Evolutionary conservation across 352 stramenopile species (phyloP).

Genomic region (Blastocystis hominis): DNA sequence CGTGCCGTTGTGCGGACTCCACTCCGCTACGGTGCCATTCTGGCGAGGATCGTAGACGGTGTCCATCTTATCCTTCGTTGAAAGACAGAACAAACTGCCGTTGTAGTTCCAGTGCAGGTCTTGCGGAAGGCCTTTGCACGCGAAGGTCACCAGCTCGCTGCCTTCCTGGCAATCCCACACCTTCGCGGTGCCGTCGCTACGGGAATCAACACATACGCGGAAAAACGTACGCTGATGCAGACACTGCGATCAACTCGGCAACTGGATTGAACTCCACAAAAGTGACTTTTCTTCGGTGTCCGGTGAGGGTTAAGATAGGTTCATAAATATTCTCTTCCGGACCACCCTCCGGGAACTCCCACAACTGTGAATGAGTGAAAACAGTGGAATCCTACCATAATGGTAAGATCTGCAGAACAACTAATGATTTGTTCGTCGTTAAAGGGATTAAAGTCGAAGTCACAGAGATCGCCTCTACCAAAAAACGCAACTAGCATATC

Average conservation of each 20-base stretch:
- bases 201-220: background rate
- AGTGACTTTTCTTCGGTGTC: constrained; percentile 86
- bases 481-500: background rate
- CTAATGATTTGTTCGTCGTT: constrained; percentile 72
- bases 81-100: constrained; percentile 82
- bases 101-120: constrained; percentile 94
- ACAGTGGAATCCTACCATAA: background rate
- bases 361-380: constrained; percentile 74
- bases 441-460: constrained; percentile 99
- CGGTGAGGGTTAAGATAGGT: constrained; percentile 83
- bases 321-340: constrained; percentile 83
- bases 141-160: constrained; percentile 71
- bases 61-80: constrained; percentile 96
- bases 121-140: constrained; percentile 74
- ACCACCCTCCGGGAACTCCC: constrained; percentile 85
- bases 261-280: constrained; percentile 94
- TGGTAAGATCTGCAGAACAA: constrained; percentile 41
- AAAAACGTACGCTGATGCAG: constrained; percentile 74
- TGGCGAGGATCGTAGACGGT: constrained; percentile 87
- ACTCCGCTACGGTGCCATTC: constrained; percentile 59
- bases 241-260: constrained; percentile 87
- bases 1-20: constrained; percentile 84
- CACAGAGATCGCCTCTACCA: constrained; percentile 72
- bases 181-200: constrained; percentile 73
- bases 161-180: constrained; percentile 95